Evolutionary conservation across 1,284 basidiomycete genomes (phyloP).

Genomic region (Testicularia cyperi): DNA sequence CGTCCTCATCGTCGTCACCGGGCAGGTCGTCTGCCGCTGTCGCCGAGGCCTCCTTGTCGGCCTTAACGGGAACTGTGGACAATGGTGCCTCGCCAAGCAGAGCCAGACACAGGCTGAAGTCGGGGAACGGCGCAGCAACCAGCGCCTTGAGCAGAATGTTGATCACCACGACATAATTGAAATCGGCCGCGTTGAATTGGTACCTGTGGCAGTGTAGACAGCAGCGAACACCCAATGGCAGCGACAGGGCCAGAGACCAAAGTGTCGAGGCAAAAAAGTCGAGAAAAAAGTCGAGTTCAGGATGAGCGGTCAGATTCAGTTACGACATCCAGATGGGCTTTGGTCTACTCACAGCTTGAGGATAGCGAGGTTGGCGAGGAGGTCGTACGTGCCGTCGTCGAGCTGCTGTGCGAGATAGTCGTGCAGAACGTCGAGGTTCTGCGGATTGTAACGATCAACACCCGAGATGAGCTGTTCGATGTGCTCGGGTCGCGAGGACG

Average conservation of each 20-base stretch:
- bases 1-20: conserved; percentile 29
- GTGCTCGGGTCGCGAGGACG: conserved; percentile 49
- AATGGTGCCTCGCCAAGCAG: conserved; percentile 71
- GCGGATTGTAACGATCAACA: conserved; percentile 87
- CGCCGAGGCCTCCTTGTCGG: conserved; percentile 29
- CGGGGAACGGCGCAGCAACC: conserved; percentile 74
- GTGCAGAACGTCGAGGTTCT: conserved; percentile 85
- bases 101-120: conserved; percentile 89
- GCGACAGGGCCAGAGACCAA: too few species aligned
- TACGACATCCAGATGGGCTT: too few species aligned
- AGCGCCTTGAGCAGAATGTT: conserved; percentile 93
- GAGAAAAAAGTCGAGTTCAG: too few species aligned
- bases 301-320: too few species aligned
- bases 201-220: too few species aligned
- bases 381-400: conserved; percentile 84
- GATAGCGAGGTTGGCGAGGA: conserved; percentile 86
- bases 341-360: conserved; percentile 77
- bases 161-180: conserved; percentile 87
- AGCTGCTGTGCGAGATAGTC: conserved; percentile 93
- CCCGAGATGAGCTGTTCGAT: conserved; percentile 57
- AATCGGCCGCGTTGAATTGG: conserved; percentile 91
- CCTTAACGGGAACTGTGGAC: conserved; percentile 21
- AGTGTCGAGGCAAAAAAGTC: too few species aligned
- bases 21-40: conserved; percentile 23
- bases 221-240: too few species aligned